Evolutionary conservation across 2,329 filamentous ascomycete species (phyloP).

Genomic region (Tolypocladium ophioglossoides): DNA sequence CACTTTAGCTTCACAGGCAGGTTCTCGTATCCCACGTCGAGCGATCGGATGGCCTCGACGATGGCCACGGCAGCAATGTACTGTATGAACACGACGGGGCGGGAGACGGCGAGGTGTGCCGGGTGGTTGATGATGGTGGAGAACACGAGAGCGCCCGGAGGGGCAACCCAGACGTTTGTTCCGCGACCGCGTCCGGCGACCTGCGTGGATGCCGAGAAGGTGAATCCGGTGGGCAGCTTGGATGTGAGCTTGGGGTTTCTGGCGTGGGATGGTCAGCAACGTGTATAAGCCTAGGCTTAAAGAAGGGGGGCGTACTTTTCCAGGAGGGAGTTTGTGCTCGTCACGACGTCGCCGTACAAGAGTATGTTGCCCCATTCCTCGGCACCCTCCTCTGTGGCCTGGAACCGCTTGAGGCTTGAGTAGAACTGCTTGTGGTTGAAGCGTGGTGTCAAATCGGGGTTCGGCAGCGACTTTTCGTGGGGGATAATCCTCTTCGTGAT

Average conservation of each 20-base stretch:
- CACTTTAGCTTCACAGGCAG: slow-evolving; percentile 86
- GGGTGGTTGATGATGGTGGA: slow-evolving; percentile 82
- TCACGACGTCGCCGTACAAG: slow-evolving; percentile 85
- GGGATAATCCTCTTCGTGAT: slow-evolving; percentile 64
- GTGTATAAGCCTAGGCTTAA: background rate
- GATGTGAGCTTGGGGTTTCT: slow-evolving; percentile 71
- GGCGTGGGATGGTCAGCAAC: background rate
- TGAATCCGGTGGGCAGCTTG: slow-evolving; percentile 75
- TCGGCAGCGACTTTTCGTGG: slow-evolving; percentile 58
- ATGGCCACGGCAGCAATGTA: slow-evolving; percentile 86
- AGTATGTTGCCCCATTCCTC: slow-evolving; percentile 65
- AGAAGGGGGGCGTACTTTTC: slow-evolving; percentile 58
- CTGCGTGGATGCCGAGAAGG: slow-evolving; percentile 76
- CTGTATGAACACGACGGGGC: slow-evolving; percentile 86
- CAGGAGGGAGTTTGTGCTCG: slow-evolving; percentile 85
- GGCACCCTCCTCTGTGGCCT: slow-evolving; percentile 41
- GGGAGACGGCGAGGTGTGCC: slow-evolving; percentile 55
- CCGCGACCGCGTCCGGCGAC: slow-evolving; percentile 82
- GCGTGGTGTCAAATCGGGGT: slow-evolving; percentile 63
- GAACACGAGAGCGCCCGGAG: slow-evolving; percentile 76
- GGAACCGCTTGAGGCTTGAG: slow-evolving; percentile 57
- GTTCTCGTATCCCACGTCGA: slow-evolving; percentile 63
- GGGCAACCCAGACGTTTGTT: slow-evolving; percentile 89
- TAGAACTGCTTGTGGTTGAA: slow-evolving; percentile 82
- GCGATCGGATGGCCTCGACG: slow-evolving; percentile 70